Evolutionary conservation across 2,329 filamentous ascomycete genomes (phyloP).

Genomic region (Colletotrichum neosansevieriae): DNA sequence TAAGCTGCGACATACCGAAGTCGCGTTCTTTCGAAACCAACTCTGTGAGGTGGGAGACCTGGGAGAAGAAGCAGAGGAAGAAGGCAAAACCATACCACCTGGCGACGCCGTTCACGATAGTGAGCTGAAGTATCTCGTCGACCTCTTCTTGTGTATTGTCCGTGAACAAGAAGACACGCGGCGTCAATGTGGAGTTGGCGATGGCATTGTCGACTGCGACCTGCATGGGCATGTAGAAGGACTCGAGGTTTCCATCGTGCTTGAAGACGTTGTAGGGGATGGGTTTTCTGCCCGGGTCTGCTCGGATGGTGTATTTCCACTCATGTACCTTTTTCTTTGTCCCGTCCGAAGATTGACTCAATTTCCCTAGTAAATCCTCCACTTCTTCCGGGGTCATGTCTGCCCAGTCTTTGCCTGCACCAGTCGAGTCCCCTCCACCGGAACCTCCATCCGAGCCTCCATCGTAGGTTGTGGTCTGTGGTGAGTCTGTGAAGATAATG

Average conservation of each 20-base stretch:
- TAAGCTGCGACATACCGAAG: slow-evolving; percentile 47
- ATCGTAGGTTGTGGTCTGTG: slow-evolving; percentile 38
- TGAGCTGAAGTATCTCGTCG: slow-evolving; percentile 3
- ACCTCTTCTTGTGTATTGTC: slow-evolving; percentile 25
- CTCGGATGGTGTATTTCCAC: slow-evolving; percentile 47
- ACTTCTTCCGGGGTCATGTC: no score
- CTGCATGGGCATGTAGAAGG: slow-evolving; percentile 45
- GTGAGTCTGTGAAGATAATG: slow-evolving; percentile 48
- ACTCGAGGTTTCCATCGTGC: slow-evolving; percentile 43
- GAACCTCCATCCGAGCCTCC: background rate
- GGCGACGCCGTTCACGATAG: slow-evolving; percentile 35
- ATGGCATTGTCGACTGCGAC: slow-evolving; percentile 52
- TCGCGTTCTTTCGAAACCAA: slow-evolving; percentile 49
- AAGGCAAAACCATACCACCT: slow-evolving; percentile 44
- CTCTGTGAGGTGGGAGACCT: slow-evolving; percentile 31
- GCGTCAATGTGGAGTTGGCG: slow-evolving; percentile 43
- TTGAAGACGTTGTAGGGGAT: slow-evolving; percentile 62
- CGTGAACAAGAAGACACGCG: slow-evolving; percentile 43
- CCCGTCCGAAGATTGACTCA: background rate
- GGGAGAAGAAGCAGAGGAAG: slow-evolving; percentile 41
- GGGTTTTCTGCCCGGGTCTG: slow-evolving; percentile 46
- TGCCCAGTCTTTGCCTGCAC: no score
- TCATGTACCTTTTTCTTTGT: slow-evolving; percentile 36
- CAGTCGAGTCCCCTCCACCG: background rate
- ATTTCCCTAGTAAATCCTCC: no score